Conservation (phyloP, 805 yeast genomes). For the Scheffersomyces spartinae region DNA sequence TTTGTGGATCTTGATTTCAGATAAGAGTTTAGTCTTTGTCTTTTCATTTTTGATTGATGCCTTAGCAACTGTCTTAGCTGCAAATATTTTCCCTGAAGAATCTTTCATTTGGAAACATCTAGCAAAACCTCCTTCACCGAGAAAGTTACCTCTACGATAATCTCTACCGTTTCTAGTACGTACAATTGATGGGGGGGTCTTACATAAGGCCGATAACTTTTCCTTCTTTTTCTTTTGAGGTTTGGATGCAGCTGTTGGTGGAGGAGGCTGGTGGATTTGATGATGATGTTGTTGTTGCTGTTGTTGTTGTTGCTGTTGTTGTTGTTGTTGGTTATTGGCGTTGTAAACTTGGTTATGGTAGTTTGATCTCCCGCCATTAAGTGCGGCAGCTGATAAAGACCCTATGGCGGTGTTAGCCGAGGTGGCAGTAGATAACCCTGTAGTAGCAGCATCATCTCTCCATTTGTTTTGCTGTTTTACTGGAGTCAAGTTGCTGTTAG, state of each 20-base stretch:
- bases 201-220: constrained; percentile 81
- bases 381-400: too few species aligned
- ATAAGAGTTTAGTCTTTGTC: constrained; percentile 73
- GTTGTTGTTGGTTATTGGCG: constrained; percentile 11
- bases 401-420: constrained; percentile 5
- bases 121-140: constrained; percentile 99
- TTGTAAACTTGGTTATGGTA: too few species aligned
- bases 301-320: constrained; percentile 11
- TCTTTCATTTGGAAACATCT: constrained; percentile 96
- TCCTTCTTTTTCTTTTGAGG: constrained; percentile 64
- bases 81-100: constrained; percentile 74
- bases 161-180: constrained; percentile 80
- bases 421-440: constrained; percentile 1
- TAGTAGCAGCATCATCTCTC: background rate
- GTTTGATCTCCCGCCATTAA: too few species aligned
- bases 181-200: constrained; percentile 93
- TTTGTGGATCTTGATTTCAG: constrained; percentile 93
- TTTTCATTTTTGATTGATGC: constrained; percentile 85
- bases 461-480: constrained; percentile 10
- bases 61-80: constrained; percentile 97
- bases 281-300: constrained; percentile 6
- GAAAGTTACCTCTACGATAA: constrained; percentile 77
- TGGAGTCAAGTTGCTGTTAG: constrained; percentile 16
- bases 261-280: constrained; percentile 10
- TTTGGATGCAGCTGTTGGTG: constrained; percentile 8